These are phyloP conservation scores for Talaromyces ruber DNA, from an alignment of 495 filamentous ascomycete genomes.

Conservation along the genomic window DNA sequence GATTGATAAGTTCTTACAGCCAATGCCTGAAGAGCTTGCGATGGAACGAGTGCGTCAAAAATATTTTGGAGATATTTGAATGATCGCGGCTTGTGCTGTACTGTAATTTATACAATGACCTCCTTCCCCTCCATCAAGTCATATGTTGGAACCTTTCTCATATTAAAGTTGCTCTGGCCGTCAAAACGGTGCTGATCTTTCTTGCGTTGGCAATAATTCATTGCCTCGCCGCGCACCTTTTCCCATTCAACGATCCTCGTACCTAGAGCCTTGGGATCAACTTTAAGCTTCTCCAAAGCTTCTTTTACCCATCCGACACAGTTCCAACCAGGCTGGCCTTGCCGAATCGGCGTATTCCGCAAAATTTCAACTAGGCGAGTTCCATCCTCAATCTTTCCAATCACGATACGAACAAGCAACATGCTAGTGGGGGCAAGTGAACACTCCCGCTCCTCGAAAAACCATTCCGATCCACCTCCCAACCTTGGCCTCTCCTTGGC, in stretches of 20 bases:
- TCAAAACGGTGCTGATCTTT: constrained; percentile 26
- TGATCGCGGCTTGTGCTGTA: too few relatives aligned
- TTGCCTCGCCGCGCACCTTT: constrained; percentile 18
- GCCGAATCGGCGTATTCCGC: constrained; percentile 21
- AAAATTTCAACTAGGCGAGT: constrained; percentile 20
- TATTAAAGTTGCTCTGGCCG: constrained; percentile 17
- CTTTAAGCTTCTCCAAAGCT: constrained; percentile 21
- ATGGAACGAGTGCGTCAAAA: constrained; percentile 39
- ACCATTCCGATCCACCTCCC: constrained; percentile 18
- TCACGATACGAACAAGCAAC: constrained; percentile 35
- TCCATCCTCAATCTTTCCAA: constrained; percentile 33
- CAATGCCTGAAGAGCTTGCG: constrained; percentile 33
- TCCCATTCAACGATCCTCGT: constrained; percentile 25
- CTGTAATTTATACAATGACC: constrained; percentile 11
- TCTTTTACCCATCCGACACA: constrained; percentile 34
- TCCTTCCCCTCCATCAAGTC: constrained; percentile 26
- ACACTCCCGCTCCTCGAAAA: constrained; percentile 20
- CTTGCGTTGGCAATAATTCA: constrained; percentile 28
- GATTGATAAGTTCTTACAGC: constrained; percentile 40
- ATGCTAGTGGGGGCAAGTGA: constrained; percentile 15
- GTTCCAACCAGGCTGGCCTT: constrained; percentile 25
- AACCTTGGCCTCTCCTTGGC: constrained; percentile 15
- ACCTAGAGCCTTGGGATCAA: constrained; percentile 25
- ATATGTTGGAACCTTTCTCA: constrained; percentile 21
- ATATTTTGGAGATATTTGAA: constrained; percentile 27